A percentile compares a stretch with the other conserved stretches of the same genome.
Evolutionary conservation across 805 yeast species (phyloP).

Genomic region (Candida wancherniae): DNA sequence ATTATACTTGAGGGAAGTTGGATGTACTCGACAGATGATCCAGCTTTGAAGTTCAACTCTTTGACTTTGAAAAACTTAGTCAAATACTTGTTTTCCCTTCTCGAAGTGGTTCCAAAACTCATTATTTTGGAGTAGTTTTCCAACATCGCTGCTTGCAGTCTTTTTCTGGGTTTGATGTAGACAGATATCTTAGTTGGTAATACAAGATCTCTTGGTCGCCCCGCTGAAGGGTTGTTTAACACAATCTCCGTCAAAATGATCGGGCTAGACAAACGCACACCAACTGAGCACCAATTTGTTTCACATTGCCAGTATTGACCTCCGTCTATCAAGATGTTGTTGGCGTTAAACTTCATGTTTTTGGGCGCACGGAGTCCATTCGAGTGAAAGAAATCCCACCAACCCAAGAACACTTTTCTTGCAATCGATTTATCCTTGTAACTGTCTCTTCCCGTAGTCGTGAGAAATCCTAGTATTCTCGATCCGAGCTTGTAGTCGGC

Average conservation of each 20-base stretch:
- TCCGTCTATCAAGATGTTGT: conserved; percentile 32
- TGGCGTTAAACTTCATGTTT: conserved; percentile 33
- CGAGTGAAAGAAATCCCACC: conserved; percentile 33
- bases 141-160: conserved; percentile 16
- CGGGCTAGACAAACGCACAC: conserved; percentile 29
- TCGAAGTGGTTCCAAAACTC: conserved; percentile 2
- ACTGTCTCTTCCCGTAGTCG: conserved; percentile 19
- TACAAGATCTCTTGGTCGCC: conserved; percentile 6
- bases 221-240: conserved; percentile 15
- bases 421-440: conserved; percentile 15
- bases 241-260: conserved; percentile 34
- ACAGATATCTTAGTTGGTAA: conserved; percentile 21
- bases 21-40: conserved; percentile 22
- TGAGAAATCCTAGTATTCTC: conserved; percentile 37
- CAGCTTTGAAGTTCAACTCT: conserved; percentile 16
- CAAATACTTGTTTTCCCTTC: conserved; percentile 22
- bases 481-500: conserved; percentile 38
- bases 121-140: conserved; percentile 17
- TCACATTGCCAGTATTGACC: conserved; percentile 33
- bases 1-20: conserved; percentile 31
- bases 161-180: conserved; percentile 27
- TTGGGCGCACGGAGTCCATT: conserved; percentile 21
- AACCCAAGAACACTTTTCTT: conserved; percentile 32
- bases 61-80: conserved; percentile 29
- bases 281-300: conserved; percentile 27